A percentile compares a stretch with the other conserved stretches of the same genome.
Conservation (phyloP, 768 basidiomycete species). For the Hygrophorus pudorinus region DNA sequence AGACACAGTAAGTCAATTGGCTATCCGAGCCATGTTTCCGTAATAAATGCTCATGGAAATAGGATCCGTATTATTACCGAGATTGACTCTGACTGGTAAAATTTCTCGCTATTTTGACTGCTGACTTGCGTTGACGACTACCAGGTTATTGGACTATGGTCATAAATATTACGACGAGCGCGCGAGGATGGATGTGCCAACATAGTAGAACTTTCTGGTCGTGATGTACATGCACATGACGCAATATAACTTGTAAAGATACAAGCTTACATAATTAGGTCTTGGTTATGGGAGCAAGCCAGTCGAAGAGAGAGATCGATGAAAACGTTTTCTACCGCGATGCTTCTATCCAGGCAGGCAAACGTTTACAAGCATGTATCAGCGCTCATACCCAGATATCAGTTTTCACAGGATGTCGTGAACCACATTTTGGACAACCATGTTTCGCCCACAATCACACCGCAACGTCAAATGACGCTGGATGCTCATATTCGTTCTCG, state of each 20-base stretch:
- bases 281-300: slow-evolving; percentile 52
- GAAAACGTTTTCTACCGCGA: slow-evolving; percentile 51
- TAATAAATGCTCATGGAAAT: slow-evolving; percentile 7
- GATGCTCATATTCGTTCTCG: slow-evolving; percentile 65
- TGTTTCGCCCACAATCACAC: slow-evolving; percentile 46
- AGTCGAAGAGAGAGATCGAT: slow-evolving; percentile 48
- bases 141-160: slow-evolving; percentile 27
- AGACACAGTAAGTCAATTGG: slow-evolving; percentile 60
- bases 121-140: background rate
- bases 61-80: slow-evolving; percentile 92
- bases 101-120: background rate
- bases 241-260: too few relatives aligned
- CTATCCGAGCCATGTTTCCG: background rate
- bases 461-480: slow-evolving; percentile 62
- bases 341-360: slow-evolving; percentile 41
- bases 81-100: slow-evolving; percentile 89
- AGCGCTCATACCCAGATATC: background rate
- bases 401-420: slow-evolving; percentile 84
- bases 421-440: slow-evolving; percentile 63
- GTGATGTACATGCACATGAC: too few relatives aligned
- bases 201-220: too few relatives aligned
- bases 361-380: background rate
- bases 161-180: slow-evolving; percentile 20
- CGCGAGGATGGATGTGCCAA: too few relatives aligned
- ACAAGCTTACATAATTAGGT: too few relatives aligned